phyloP scores from a whole-genome alignment of 805 yeast species.

The Pichia thaimueangensis region DNA sequence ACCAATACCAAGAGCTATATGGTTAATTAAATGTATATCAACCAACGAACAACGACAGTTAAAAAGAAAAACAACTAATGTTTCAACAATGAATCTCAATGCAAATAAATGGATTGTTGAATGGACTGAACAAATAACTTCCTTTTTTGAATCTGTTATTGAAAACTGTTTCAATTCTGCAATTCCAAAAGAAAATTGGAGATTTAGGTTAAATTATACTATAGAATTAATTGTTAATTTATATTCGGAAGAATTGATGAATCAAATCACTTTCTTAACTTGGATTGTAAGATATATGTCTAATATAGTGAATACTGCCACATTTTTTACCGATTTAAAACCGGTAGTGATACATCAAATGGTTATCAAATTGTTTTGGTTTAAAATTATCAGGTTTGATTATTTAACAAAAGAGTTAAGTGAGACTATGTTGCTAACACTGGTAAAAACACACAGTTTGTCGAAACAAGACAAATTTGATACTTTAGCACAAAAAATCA shows the following conservation, averaged over 20 bases:
- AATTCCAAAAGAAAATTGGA: conserved; percentile 34
- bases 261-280: conserved; percentile 51
- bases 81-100: conserved; percentile 23
- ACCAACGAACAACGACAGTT: conserved; percentile 65
- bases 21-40: conserved; percentile 87
- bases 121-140: conserved; percentile 83
- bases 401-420: conserved; percentile 59
- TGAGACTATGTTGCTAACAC: conserved; percentile 42
- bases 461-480: conserved; percentile 14
- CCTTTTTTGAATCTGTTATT: conserved; percentile 47
- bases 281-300: conserved; percentile 54
- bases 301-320: conserved; percentile 16
- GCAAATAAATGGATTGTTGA: conserved; percentile 69
- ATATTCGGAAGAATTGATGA: conserved; percentile 62
- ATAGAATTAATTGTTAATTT: conserved; percentile 56
- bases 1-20: conserved; percentile 76
- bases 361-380: conserved; percentile 65
- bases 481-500: conserved; percentile 17
- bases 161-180: conserved; percentile 32
- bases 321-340: conserved; percentile 19
- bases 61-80: conserved; percentile 36
- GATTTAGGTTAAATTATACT: conserved; percentile 50
- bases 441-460: conserved; percentile 18
- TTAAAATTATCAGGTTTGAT: conserved; percentile 49
- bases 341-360: conserved; percentile 34